These are phyloP conservation scores for Barbarea vulgaris DNA, from an alignment of 345 rosid genomes.

Conservation along the genomic window DNA sequence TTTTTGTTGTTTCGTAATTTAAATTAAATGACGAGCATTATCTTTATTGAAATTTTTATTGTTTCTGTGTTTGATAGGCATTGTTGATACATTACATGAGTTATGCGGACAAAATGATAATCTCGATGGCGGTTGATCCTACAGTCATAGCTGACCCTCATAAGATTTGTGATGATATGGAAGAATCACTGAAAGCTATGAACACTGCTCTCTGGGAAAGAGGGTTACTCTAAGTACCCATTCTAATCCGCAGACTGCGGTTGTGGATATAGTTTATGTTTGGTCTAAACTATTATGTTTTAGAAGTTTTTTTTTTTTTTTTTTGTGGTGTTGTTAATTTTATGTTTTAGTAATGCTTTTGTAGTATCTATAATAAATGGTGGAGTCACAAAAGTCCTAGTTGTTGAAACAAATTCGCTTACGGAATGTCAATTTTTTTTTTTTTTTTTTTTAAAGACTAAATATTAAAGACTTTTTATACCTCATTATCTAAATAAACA, in stretches of 20 bases:
- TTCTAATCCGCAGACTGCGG: not conserved
- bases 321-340: not conserved
- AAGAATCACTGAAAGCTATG: constrained; percentile 53
- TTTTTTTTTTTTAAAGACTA: no score
- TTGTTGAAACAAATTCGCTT: not conserved
- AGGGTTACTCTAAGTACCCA: constrained; percentile 10
- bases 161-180: constrained; percentile 53
- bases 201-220: constrained; percentile 40
- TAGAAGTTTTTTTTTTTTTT: not conserved
- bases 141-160: constrained; percentile 63
- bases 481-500: no score
- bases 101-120: constrained; percentile 57
- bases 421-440: not conserved
- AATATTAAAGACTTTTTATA: no score
- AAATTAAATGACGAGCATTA: constrained; percentile 15
- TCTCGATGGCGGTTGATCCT: constrained; percentile 62
- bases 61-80: constrained; percentile 48
- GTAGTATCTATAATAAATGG: not conserved
- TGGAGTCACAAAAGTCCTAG: not conserved
- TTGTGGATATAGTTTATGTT: not conserved
- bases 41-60: not conserved
- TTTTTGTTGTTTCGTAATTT: not conserved
- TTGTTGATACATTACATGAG: constrained; percentile 69
- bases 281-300: not conserved
- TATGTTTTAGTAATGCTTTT: not conserved